Percentiles rank a stretch among this genome's conserved stretches.
phyloP scores from a whole-genome alignment of 257 asterid species.

The Nicotiana knightiana region DNA sequence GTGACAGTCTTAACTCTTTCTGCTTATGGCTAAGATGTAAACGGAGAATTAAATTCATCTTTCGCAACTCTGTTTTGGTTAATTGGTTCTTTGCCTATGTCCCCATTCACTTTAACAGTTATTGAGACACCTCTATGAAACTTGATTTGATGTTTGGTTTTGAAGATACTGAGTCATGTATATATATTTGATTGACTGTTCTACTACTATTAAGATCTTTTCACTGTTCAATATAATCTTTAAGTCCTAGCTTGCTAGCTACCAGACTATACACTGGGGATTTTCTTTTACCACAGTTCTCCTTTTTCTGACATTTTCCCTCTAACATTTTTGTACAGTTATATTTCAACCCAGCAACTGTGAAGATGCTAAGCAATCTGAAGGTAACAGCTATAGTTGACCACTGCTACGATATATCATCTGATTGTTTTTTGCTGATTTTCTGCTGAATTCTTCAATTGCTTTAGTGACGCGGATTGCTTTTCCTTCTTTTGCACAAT shows the following conservation, averaged over 20 bases:
- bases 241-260: neutral
- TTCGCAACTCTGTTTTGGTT: neutral
- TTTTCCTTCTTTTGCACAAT: neutral
- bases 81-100: neutral
- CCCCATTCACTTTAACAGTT: neutral
- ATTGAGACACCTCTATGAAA: neutral
- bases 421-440: neutral
- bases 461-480: neutral
- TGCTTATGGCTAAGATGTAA: neutral
- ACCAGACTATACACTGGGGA: neutral
- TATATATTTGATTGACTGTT: neutral
- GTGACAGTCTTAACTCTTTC: neutral
- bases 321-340: slow-evolving; percentile 40
- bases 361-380: slow-evolving; percentile 98
- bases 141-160: neutral
- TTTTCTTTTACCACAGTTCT: neutral
- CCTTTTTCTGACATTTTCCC: neutral
- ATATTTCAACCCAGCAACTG: slow-evolving; percentile 97
- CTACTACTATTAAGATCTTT: neutral
- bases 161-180: neutral
- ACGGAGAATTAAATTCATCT: neutral
- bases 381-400: slow-evolving; percentile 49
- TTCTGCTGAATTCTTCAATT: neutral
- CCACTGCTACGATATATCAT: neutral
- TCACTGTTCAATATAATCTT: neutral